Base-by-base conservation (phyloP, 192 early-diverging fungal species). In the Kickxella alabastrina region DNA sequence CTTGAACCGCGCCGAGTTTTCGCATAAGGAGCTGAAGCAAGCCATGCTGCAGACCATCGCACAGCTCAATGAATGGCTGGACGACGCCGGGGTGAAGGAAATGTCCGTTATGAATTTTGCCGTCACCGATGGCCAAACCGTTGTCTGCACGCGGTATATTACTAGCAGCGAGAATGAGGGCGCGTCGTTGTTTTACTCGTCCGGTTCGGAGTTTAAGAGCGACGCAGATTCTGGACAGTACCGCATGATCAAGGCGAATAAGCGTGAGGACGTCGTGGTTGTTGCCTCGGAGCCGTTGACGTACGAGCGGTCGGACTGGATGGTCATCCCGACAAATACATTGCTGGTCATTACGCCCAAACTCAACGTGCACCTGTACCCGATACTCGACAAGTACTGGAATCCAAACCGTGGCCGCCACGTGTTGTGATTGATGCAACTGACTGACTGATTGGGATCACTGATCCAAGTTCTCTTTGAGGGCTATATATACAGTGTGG, bases 251-350 rank as follows among this genome's bases (percentile, higher is more conserved):
- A 71, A 79, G 68, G 68, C 72, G 7, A 75, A 75, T 41, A 83
- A 83, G 62, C 83, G 85, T 25, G 88, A 90, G 52, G 88, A 90
- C 52, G 86, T 88, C 51, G 88, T 90, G 12, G 81, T 90, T 9
- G 82, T 90, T 53, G 87, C 88, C 0, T 84, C 82, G 0, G 88
- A 90, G 55, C 88, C 88, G n/a, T 54, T 90, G 31, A 90, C 88
- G 18, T 90, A 85, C 46, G 86, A 87, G 53, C 82, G 83, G 49
- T 82, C 85, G 7, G 88, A 90, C 73, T 90, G 88, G 88, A 56
- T 87, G 52, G 85, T 79, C 24, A 85, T 90, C 37, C 88, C 88
- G 2, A 84, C 83, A 13, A 90, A 90, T 48, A 86, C 80, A 6
- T 24, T 87, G 49, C 64, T 90, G 28, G 82, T 90, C 10, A 81